Base-by-base conservation (phyloP, 1,284 basidiomycete species). In the Thelephora terrestris region DNA sequence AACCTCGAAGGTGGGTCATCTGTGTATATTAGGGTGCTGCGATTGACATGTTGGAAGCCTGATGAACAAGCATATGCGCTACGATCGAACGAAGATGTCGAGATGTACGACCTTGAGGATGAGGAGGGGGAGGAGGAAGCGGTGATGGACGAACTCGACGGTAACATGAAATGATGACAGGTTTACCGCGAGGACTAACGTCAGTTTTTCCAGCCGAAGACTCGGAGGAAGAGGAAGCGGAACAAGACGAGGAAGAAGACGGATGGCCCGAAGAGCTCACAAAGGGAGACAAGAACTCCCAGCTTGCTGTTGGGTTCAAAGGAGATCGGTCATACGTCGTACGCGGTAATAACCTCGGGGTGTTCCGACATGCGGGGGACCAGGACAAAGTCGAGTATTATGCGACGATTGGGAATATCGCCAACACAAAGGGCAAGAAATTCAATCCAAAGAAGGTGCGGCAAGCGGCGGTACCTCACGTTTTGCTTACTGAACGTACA, bases 301-400 rank as follows among this genome's bases (percentile, higher is more conserved):
- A 93, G 57, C 77, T 99, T 29, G 91, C 90, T 2, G 85, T 99
- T 40, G 96, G 96, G 5, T 95, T 97, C 76, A 95, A 92, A 68
- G 91, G 93, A 54, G 92, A 97, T 61, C 76, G 92, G 35, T 94
- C 95, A 10, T 98, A 95, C 59, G 95, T 99, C 50, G 86, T 94
- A 20, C 85, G 96, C 38, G 95, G 94, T 35, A 87, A 88, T 68
- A 93, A 89, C 66, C 97, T 99, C 54, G 96, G 96, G 17, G 92
- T 98, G n/a, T 99, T 99, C 71, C 84, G 79, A 54, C 88, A 92
- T 63, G 77, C 81, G 6, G 78, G 75, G 34, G 86, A 90, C 49
- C 29, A 14, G 12, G 78, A 85, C 58, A 73, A 82, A 57, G 79
- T 97, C 62, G 87, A 89, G 63, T 96, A 93, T 64, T 78, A 85